Evolutionary conservation across 2,329 filamentous ascomycete species (phyloP), one percentile per base, ranked within the genome.

Genomic region (Aspergillus eucalypticola): DNA sequence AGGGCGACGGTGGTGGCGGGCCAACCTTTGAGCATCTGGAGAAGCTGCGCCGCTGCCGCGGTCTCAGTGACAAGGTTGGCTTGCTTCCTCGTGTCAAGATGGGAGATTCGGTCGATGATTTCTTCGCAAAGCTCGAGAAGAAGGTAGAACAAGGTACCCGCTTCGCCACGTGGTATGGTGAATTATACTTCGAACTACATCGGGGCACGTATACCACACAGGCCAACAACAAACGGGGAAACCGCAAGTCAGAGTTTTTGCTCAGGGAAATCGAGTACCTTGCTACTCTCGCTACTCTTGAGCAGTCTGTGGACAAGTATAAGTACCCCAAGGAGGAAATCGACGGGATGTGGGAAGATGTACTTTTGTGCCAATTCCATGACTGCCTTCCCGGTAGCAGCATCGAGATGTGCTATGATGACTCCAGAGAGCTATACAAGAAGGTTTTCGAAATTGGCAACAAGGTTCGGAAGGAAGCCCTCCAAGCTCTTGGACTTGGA

Each of bases 351-450:
- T 99, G 95, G 95, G 94, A 98, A 79, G 84, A 85, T 58, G 89
- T 94, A 3, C 83, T 98, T 23, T 85, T 98, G 25, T 98, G 94
- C 67, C 95, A 99, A 71, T 99, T 99, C 82, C 95, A 99, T 66
- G 95, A 99, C 73, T 98, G 95, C 73, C 83, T 99, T 54, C 95
- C 95, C 0, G 95, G 95, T 58, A 97, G 92, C 73, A 91, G 88
- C 35, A 98, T 99, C 68, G 93, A 96, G 75, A 97, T 98, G 92
- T 96, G 92, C 76, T 98, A 98, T 70, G 91, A 96, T 74, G 95
- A 99, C 73, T 96, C 93, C 3, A 90, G 96, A 72, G 85, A 92
- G 83, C 83, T 96, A 6, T 99, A 99, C 72, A 89, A 86, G 2
- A 82, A 91, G 67, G 86, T 96, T 2, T 96, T 96, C 72, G 81